Evolutionary conservation across 2,329 filamentous ascomycete species (phyloP).

Genomic region (Exophiala bonariae): DNA sequence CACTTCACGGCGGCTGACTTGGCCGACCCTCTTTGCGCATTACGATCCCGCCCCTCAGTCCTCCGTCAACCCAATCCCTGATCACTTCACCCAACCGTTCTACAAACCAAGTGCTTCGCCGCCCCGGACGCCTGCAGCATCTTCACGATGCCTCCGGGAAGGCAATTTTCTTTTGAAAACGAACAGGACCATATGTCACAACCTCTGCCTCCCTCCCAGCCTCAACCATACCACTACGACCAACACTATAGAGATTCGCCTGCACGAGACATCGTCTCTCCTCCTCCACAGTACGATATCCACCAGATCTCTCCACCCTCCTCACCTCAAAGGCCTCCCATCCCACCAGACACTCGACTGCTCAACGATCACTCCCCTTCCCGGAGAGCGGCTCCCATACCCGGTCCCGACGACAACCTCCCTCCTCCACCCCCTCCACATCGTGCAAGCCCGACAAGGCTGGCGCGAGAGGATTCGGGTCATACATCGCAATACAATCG

Average conservation of each 20-base stretch:
- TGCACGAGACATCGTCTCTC: constrained; percentile 26
- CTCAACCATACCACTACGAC: constrained; percentile 14
- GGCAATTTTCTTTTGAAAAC: constrained; percentile 30
- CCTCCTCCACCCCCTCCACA: constrained; percentile 34
- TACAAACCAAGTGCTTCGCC: too few species aligned
- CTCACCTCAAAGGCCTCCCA: constrained; percentile 15
- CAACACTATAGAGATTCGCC: constrained; percentile 26
- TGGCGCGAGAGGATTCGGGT: constrained; percentile 23
- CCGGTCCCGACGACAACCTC: constrained; percentile 17
- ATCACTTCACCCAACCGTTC: not conserved
- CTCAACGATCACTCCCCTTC: constrained; percentile 14
- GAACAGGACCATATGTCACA: constrained; percentile 19
- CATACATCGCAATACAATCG: constrained; percentile 9
- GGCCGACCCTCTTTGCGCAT: too few species aligned
- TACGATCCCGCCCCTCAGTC: too few species aligned
- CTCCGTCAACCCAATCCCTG: too few species aligned
- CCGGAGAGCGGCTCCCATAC: not conserved
- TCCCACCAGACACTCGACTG: constrained; percentile 18
- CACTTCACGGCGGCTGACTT: too few species aligned
- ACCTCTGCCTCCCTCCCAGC: constrained; percentile 6
- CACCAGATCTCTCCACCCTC: constrained; percentile 18
- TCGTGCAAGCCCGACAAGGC: constrained; percentile 30
- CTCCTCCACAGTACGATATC: constrained; percentile 28
- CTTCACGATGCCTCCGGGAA: constrained; percentile 19
- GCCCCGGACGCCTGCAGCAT: constrained; percentile 8